A percentile compares a stretch with the other conserved stretches of the same genome.
Conservation (phyloP, 495 filamentous ascomycete genomes). For the Aspergillus coremiiformis region DNA sequence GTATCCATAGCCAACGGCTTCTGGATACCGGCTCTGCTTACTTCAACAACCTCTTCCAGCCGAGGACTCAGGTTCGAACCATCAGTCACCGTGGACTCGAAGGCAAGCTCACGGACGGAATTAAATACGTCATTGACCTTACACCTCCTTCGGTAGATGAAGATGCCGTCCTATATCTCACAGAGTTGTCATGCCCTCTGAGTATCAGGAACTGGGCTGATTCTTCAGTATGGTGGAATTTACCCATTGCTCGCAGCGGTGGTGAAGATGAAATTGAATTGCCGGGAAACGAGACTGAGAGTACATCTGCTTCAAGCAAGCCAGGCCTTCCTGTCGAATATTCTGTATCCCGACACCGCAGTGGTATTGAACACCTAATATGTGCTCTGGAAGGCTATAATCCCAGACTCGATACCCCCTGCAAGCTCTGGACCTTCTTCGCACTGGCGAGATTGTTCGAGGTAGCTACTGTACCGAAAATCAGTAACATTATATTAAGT, state of each 20-base stretch:
- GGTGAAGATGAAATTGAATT: slow-evolving; percentile 28
- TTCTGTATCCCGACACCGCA: slow-evolving; percentile 51
- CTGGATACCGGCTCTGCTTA: slow-evolving; percentile 40
- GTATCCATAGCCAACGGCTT: slow-evolving; percentile 39
- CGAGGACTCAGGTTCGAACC: slow-evolving; percentile 21
- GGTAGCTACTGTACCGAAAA: slow-evolving; percentile 29
- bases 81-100: slow-evolving; percentile 26
- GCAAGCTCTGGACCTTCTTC: slow-evolving; percentile 56
- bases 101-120: slow-evolving; percentile 27
- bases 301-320: background rate
- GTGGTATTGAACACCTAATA: slow-evolving; percentile 52
- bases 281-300: background rate
- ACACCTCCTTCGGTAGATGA: slow-evolving; percentile 53
- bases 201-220: slow-evolving; percentile 41
- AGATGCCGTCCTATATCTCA: slow-evolving; percentile 49
- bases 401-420: slow-evolving; percentile 54
- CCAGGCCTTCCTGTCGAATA: slow-evolving; percentile 42
- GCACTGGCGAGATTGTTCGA: slow-evolving; percentile 52
- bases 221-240: slow-evolving; percentile 36
- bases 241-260: slow-evolving; percentile 33
- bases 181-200: slow-evolving; percentile 50
- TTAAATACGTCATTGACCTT: slow-evolving; percentile 55
- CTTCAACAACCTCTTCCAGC: slow-evolving; percentile 41
- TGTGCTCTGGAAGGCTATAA: slow-evolving; percentile 42
- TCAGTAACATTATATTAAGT: slow-evolving; percentile 32